Percentiles rank a stretch among this genome's conserved stretches.
Conservation (phyloP, 805 yeast species). For the Candida maesae region DNA sequence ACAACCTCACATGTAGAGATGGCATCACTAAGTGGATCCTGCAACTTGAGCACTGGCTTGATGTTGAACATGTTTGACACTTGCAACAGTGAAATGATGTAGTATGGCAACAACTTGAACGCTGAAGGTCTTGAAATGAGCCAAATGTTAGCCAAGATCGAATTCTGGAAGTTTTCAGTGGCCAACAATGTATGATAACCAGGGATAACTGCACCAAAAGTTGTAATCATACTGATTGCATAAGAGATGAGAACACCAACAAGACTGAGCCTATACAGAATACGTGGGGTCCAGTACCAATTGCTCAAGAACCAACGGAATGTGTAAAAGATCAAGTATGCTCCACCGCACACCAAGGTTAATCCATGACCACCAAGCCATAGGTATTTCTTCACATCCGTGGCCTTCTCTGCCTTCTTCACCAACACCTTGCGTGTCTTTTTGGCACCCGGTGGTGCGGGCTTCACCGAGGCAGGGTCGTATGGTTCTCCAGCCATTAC, state of each 20-base stretch:
- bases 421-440: slow-evolving; percentile 33
- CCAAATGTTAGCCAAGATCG: slow-evolving; percentile 56
- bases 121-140: slow-evolving; percentile 57
- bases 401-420: slow-evolving; percentile 31
- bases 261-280: slow-evolving; percentile 52
- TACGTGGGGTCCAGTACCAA: slow-evolving; percentile 42
- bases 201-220: slow-evolving; percentile 59
- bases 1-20: slow-evolving; percentile 61
- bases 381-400: slow-evolving; percentile 40
- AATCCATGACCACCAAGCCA: slow-evolving; percentile 58
- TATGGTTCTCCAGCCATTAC: background rate
- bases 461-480: slow-evolving; percentile 6
- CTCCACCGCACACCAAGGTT: slow-evolving; percentile 42
- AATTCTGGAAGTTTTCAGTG: slow-evolving; percentile 72
- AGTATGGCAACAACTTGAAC: slow-evolving; percentile 61
- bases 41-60: slow-evolving; percentile 36
- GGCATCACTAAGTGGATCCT: slow-evolving; percentile 37
- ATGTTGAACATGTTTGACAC: slow-evolving; percentile 40
- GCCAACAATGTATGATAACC: slow-evolving; percentile 60
- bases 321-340: slow-evolving; percentile 32
- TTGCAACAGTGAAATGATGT: slow-evolving; percentile 56
- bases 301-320: slow-evolving; percentile 25
- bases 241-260: slow-evolving; percentile 54
- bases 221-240: slow-evolving; percentile 49
- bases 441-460: slow-evolving; percentile 17